Evolutionary conservation across 768 basidiomycete genomes (phyloP).

Genomic region (Filobasidium floriforme): DNA sequence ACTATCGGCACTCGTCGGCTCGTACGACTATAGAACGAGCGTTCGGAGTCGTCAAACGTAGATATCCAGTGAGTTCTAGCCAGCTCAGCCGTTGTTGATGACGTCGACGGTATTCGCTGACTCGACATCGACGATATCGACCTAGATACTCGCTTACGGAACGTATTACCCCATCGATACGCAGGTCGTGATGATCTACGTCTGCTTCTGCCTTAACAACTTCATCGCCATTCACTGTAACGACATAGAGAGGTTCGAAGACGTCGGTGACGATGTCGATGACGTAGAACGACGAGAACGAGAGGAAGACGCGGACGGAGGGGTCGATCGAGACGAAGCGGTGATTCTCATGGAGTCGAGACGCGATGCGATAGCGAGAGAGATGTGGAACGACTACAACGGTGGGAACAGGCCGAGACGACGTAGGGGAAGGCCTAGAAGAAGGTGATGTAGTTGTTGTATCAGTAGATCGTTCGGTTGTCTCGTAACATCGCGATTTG

Average conservation of each 20-base stretch:
- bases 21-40: constrained; percentile 36
- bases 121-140: neutral
- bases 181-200: constrained; percentile 31
- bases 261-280: neutral
- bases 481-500: neutral
- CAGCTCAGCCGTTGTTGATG: constrained; percentile 5
- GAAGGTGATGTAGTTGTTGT: neutral
- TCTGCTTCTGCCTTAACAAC: constrained; percentile 21
- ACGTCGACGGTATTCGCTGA: neutral
- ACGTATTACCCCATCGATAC: constrained; percentile 11
- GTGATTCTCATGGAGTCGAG: neutral
- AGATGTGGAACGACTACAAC: neutral
- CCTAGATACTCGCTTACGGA: constrained; percentile 7
- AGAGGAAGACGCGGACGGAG: neutral
- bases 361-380: neutral
- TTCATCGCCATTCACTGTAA: constrained; percentile 7
- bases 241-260: neutral
- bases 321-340: too few species aligned
- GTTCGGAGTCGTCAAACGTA: constrained; percentile 33
- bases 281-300: neutral
- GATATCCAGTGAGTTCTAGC: constrained; percentile 15
- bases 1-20: constrained; percentile 31
- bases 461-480: neutral
- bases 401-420: neutral
- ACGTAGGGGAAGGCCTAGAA: neutral